Conservation (phyloP, 139 green algal species). For the Chlamydomonas incerta region DNA sequence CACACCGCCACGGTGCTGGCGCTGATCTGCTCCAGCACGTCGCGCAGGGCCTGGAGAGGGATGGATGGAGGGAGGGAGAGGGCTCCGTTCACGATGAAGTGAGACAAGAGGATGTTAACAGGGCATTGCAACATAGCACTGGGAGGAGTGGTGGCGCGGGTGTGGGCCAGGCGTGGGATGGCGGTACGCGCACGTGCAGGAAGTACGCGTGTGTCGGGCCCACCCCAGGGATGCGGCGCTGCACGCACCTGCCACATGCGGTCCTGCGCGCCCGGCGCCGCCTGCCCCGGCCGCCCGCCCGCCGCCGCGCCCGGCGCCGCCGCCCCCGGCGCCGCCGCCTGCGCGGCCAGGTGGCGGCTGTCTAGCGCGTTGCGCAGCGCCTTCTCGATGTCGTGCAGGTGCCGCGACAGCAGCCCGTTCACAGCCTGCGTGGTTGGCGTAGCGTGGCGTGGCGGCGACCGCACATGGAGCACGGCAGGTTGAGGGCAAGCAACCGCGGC, state of each 20-base stretch:
- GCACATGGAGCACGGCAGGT: background rate
- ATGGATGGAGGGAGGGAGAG: background rate
- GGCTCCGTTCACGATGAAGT: no score
- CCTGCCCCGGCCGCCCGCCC: background rate
- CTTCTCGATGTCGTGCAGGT: slow-evolving; percentile 64
- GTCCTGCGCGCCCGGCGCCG: slow-evolving; percentile 25
- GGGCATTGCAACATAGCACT: no score
- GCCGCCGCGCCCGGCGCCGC: background rate
- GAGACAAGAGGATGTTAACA: no score
- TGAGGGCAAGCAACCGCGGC: no score
- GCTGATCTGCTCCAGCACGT: slow-evolving; percentile 74
- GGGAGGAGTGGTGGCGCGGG: no score
- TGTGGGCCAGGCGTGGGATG: no score
- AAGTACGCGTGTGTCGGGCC: no score
- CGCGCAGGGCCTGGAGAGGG: slow-evolving; percentile 56
- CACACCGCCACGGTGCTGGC: slow-evolving; percentile 72
- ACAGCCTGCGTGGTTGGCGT: slow-evolving; percentile 56
- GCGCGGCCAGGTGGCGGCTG: slow-evolving; percentile 64
- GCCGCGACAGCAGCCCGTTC: slow-evolving; percentile 41
- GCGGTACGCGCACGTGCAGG: no score
- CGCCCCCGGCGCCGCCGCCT: slow-evolving; percentile 45
- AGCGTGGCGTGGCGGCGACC: background rate
- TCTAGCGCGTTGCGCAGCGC: slow-evolving; percentile 73
- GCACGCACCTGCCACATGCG: slow-evolving; percentile 39
- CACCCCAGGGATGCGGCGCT: no score